Percentiles rank a stretch among this genome's conserved stretches.
These are phyloP conservation scores for Penicillium lagena DNA, from an alignment of 495 filamentous ascomycete genomes.

Conservation along the genomic window DNA sequence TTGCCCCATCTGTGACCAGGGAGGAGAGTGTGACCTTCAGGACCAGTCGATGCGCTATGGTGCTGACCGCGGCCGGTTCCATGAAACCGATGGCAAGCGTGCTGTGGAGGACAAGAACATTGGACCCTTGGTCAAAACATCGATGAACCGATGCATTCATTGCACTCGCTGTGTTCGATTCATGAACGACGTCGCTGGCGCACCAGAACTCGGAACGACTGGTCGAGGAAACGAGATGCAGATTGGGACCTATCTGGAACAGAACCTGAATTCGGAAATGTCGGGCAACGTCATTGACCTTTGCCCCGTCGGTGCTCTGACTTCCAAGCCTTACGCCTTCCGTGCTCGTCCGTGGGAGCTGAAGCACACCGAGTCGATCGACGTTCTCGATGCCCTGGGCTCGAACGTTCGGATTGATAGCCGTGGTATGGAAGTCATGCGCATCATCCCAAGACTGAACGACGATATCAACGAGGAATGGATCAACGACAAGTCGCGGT, in stretches of 20 bases:
- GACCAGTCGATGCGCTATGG: slow-evolving; percentile 99
- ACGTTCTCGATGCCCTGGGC: slow-evolving; percentile 86
- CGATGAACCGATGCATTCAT: slow-evolving; percentile 99
- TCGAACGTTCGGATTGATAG: slow-evolving; percentile 92
- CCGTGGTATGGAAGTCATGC: slow-evolving; percentile 93
- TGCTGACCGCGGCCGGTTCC: slow-evolving; percentile 91
- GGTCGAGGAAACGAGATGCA: slow-evolving; percentile 96
- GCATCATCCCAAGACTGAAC: slow-evolving; percentile 84
- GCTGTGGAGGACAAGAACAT: slow-evolving; percentile 99
- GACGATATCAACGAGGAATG: slow-evolving; percentile 99
- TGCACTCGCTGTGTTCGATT: slow-evolving; percentile 97
- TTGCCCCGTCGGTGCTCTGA: slow-evolving; percentile 93
- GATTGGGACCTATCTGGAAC: slow-evolving; percentile 95
- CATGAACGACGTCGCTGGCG: slow-evolving; percentile 93
- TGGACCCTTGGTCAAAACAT: slow-evolving; percentile 96
- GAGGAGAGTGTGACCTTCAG: slow-evolving; percentile 96
- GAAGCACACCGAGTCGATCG: slow-evolving; percentile 86
- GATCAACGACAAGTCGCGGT: slow-evolving; percentile 97
- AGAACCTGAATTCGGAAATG: slow-evolving; percentile 83
- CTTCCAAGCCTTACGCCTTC: slow-evolving; percentile 97
- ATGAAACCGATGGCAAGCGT: slow-evolving; percentile 90
- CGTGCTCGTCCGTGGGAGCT: slow-evolving; percentile 94
- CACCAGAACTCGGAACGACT: slow-evolving; percentile 87
- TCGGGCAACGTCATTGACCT: slow-evolving; percentile 98
- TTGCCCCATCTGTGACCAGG: slow-evolving; percentile 97